Conservation (phyloP, 2,329 filamentous ascomycete species). For the Zasmidium cellare region DNA sequence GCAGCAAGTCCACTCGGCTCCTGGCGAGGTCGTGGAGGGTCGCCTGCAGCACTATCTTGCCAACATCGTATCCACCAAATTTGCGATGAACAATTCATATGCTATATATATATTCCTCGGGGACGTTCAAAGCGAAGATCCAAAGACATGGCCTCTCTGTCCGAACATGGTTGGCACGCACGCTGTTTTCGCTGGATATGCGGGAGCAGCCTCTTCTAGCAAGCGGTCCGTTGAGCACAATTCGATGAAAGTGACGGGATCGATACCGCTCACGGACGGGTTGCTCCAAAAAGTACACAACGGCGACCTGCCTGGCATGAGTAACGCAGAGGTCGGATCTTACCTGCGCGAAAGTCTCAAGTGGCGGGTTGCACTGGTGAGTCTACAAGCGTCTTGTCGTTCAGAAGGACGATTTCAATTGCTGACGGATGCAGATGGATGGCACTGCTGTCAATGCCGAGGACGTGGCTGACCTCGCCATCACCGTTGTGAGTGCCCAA, state of each 20-base stretch:
- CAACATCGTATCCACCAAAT: conserved; percentile 63
- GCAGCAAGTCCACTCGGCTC: conserved; percentile 18
- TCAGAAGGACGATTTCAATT: neutral
- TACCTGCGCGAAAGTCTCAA: conserved; percentile 35
- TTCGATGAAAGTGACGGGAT: conserved; percentile 36
- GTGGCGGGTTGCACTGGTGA: conserved; percentile 36
- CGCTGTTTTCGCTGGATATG: conserved; percentile 45
- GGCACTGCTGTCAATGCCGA: conserved; percentile 35
- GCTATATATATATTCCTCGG: conserved; percentile 70
- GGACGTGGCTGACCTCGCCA: conserved; percentile 38
- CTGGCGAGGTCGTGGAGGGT: conserved; percentile 39
- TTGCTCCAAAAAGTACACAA: conserved; percentile 37
- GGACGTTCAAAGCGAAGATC: conserved; percentile 44
- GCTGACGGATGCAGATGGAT: conserved; percentile 34
- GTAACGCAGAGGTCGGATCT: conserved; percentile 25
- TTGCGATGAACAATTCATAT: conserved; percentile 62
- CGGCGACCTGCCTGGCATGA: conserved; percentile 37
- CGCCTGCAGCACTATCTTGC: conserved; percentile 66
- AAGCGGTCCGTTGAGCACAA: too few relatives aligned
- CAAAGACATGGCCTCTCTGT: conserved; percentile 52
- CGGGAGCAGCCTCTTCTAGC: conserved; percentile 1
- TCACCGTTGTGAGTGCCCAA: conserved; percentile 42
- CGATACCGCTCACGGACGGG: conserved; percentile 47
- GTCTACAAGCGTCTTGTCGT: neutral
- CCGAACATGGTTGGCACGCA: conserved; percentile 63